Conservation (phyloP, 352 stramenopile species). For the Peronospora belbahrii region DNA sequence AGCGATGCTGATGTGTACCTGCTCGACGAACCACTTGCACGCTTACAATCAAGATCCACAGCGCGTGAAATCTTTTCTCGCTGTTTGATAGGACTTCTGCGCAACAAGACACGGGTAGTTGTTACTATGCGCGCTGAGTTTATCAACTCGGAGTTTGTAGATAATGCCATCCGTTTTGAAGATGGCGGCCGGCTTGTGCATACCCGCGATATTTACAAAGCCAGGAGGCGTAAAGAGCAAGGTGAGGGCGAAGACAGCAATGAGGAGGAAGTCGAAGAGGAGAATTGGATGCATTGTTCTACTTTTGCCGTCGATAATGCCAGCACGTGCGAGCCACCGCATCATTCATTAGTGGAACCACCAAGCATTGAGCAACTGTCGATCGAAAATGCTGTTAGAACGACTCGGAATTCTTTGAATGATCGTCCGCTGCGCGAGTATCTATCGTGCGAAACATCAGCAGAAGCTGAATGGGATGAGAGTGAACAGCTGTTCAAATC, state of each 20-base stretch:
- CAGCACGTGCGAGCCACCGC: conserved; percentile 3
- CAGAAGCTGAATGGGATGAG: conserved; percentile 15
- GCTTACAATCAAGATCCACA: conserved; percentile 43
- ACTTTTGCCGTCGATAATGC: conserved; percentile 20
- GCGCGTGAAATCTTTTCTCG: conserved; percentile 82
- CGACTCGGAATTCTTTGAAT: conserved; percentile 11
- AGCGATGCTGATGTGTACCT: conserved; percentile 66
- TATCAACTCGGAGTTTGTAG: conserved; percentile 50
- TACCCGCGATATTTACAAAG: conserved; percentile 34
- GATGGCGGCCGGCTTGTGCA: conserved; percentile 37
- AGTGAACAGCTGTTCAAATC: conserved; percentile 17
- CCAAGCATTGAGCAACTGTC: conserved; percentile 17
- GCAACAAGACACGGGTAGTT: conserved; percentile 58
- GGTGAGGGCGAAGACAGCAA: conserved; percentile 16
- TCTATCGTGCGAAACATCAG: conserved; percentile 19
- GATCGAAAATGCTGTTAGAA: conserved; percentile 43
- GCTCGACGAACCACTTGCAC: conserved; percentile 51
- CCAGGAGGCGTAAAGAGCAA: conserved; percentile 13
- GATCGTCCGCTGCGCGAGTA: conserved; percentile 26
- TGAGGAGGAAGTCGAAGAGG: conserved; percentile 9
- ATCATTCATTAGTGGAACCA: conserved; percentile 10
- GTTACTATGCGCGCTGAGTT: conserved; percentile 66
- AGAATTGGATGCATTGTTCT: conserved; percentile 28
- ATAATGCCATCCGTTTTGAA: conserved; percentile 47
- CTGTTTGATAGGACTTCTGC: conserved; percentile 57